Conservation (phyloP, 2,329 filamentous ascomycete genomes). For the Lojkania enalia region DNA sequence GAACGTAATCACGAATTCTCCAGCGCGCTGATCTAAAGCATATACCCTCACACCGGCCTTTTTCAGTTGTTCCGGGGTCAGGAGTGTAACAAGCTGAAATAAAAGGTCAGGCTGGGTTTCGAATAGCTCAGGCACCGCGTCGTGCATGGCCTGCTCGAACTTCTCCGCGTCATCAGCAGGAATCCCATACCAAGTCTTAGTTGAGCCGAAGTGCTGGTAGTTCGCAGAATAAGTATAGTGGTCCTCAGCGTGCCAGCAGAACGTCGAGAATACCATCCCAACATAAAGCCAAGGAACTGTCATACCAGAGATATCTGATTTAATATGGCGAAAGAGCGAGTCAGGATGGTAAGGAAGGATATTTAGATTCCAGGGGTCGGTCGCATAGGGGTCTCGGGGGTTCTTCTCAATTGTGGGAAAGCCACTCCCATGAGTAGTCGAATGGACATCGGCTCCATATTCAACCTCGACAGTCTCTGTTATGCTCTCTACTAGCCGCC, state of each 20-base stretch:
- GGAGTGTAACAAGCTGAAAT: conserved; percentile 94
- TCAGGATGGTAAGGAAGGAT: conserved; percentile 87
- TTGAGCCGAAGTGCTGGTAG: conserved; percentile 96
- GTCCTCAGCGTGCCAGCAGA: conserved; percentile 99
- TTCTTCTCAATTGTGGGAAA: conserved; percentile 94
- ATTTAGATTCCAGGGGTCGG: conserved; percentile 94
- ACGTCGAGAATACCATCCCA: conserved; percentile 99
- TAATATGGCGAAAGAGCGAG: conserved; percentile 94
- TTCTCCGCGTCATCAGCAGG: conserved; percentile 91
- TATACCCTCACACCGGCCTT: conserved; percentile 93
- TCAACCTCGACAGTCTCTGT: conserved; percentile 97
- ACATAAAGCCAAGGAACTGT: conserved; percentile 99
- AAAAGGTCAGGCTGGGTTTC: conserved; percentile 95
- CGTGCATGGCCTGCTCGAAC: conserved; percentile 92
- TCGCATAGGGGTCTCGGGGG: conserved; percentile 82
- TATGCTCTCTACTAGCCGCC: conserved; percentile 89
- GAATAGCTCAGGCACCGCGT: conserved; percentile 93
- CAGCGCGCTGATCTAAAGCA: conserved; percentile 92
- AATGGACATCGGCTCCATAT: conserved; percentile 97
- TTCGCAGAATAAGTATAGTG: conserved; percentile 98
- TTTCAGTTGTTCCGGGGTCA: conserved; percentile 88
- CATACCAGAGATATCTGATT: conserved; percentile 98
- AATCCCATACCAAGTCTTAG: conserved; percentile 99
- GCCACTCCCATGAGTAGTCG: conserved; percentile 94
- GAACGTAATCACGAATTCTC: conserved; percentile 95